phyloP scores from a whole-genome alignment of 768 basidiomycete genomes.

The Boletus reticuloceps region DNA sequence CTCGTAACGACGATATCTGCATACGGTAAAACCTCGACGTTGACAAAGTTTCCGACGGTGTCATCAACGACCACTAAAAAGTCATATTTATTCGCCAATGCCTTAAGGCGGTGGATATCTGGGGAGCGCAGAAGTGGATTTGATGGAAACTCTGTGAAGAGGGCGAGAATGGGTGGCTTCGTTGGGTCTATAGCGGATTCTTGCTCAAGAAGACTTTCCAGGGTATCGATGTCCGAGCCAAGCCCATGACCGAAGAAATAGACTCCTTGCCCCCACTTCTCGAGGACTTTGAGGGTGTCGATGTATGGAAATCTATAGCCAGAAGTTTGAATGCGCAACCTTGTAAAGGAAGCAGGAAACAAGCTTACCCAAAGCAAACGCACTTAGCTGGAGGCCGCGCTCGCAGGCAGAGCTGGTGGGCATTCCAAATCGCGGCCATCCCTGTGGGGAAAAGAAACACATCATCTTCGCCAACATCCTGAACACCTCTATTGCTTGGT shows the following conservation, averaged over 20 bases:
- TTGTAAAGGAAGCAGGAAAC: neutral
- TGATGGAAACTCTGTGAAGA: slow-evolving; percentile 94
- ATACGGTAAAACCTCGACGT: slow-evolving; percentile 84
- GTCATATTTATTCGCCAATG: slow-evolving; percentile 82
- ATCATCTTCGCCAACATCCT: slow-evolving; percentile 75
- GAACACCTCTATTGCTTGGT: slow-evolving; percentile 66
- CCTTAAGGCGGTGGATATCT: slow-evolving; percentile 68
- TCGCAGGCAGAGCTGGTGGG: slow-evolving; percentile 67
- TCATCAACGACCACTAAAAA: slow-evolving; percentile 92
- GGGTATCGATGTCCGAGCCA: slow-evolving; percentile 68
- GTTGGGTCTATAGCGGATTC: slow-evolving; percentile 37
- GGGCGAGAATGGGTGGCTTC: slow-evolving; percentile 64
- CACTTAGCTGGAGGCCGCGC: slow-evolving; percentile 67
- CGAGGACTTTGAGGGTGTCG: slow-evolving; percentile 89
- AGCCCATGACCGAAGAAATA: slow-evolving; percentile 84
- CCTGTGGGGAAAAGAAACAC: slow-evolving; percentile 87
- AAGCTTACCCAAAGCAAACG: slow-evolving; percentile 86
- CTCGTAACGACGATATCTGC: slow-evolving; percentile 91
- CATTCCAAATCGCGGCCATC: slow-evolving; percentile 94
- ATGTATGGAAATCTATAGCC: slow-evolving; percentile 82
- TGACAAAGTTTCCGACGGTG: slow-evolving; percentile 92
- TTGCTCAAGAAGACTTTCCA: slow-evolving; percentile 60
- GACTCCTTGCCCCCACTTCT: slow-evolving; percentile 96
- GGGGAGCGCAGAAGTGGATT: slow-evolving; percentile 91
- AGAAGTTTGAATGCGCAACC: neutral